Conservation (phyloP, 2,329 filamentous ascomycete species). For the Penicillium sp. region DNA sequence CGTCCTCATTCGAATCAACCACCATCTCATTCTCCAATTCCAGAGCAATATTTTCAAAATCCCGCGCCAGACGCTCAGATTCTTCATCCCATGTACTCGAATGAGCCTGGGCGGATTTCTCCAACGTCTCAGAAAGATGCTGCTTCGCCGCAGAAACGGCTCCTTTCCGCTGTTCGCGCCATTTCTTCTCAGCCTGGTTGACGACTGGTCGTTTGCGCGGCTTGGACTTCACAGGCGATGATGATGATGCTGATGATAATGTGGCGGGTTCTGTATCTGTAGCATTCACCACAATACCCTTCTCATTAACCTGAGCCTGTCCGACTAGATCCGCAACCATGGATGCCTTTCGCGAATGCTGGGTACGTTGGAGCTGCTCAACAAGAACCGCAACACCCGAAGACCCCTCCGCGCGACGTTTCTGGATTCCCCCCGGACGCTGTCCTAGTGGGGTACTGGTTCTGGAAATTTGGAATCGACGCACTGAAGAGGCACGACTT, state of each 20-base stretch:
- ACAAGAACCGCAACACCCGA: constrained; percentile 43
- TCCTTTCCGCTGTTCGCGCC: constrained; percentile 41
- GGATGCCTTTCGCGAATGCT: constrained; percentile 40
- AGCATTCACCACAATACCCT: constrained; percentile 11
- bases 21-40: constrained; percentile 45
- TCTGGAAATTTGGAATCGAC: constrained; percentile 46
- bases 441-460: constrained; percentile 33
- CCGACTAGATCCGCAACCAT: constrained; percentile 35
- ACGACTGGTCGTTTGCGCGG: constrained; percentile 46
- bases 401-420: constrained; percentile 34
- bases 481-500: constrained; percentile 27
- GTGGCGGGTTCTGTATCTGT: too few relatives aligned
- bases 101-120: constrained; percentile 40
- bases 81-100: constrained; percentile 48
- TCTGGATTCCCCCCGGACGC: constrained; percentile 40
- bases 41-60: constrained; percentile 48
- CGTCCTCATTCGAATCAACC: constrained; percentile 12
- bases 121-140: constrained; percentile 37
- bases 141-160: constrained; percentile 42
- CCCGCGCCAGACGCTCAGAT: constrained; percentile 46
- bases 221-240: constrained; percentile 22
- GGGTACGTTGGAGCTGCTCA: constrained; percentile 41
- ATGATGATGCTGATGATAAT: too few relatives aligned
- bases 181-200: constrained; percentile 45
- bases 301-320: constrained; percentile 14